Conservation (phyloP, 371 early-diverging fungal genomes). For the Mucor circinelloides region DNA sequence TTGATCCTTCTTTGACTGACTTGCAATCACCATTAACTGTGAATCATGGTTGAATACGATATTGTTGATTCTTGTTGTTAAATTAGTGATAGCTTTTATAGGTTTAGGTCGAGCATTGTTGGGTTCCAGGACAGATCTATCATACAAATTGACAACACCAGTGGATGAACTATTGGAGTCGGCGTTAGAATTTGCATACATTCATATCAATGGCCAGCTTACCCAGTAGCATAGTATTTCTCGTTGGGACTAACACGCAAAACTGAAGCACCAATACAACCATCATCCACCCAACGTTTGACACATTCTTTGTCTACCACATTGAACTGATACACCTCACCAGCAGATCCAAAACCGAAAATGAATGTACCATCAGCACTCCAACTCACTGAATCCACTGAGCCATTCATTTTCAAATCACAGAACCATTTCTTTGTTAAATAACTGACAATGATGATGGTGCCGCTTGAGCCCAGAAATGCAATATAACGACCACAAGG, state of each 20-base stretch:
- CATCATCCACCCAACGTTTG: slow-evolving; percentile 82
- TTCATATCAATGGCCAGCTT: slow-evolving; percentile 15
- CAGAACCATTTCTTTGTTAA: slow-evolving; percentile 84
- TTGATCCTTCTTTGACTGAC: slow-evolving; percentile 71
- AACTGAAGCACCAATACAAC: slow-evolving; percentile 72
- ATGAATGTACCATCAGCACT: slow-evolving; percentile 67
- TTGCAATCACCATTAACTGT: slow-evolving; percentile 79
- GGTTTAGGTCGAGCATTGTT: slow-evolving; percentile 61
- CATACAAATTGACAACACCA: slow-evolving; percentile 91
- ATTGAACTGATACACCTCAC: slow-evolving; percentile 78
- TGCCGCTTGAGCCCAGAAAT: slow-evolving; percentile 77
- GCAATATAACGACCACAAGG: slow-evolving; percentile 71
- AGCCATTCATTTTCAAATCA: slow-evolving; percentile 86
- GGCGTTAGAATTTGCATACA: neutral
- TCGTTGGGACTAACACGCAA: slow-evolving; percentile 76
- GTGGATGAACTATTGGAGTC: slow-evolving; percentile 59
- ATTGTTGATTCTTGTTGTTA: slow-evolving; percentile 79
- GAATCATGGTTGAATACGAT: slow-evolving; percentile 84
- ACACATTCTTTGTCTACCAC: slow-evolving; percentile 64
- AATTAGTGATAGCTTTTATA: slow-evolving; percentile 74
- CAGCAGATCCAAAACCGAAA: slow-evolving; percentile 65
- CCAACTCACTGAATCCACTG: slow-evolving; percentile 65
- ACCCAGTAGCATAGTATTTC: slow-evolving; percentile 84
- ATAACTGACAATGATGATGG: slow-evolving; percentile 77
- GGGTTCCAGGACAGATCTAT: slow-evolving; percentile 47